Base-by-base conservation (phyloP, 2,329 filamentous ascomycete genomes). In the Colletotrichum sp. region DNA sequence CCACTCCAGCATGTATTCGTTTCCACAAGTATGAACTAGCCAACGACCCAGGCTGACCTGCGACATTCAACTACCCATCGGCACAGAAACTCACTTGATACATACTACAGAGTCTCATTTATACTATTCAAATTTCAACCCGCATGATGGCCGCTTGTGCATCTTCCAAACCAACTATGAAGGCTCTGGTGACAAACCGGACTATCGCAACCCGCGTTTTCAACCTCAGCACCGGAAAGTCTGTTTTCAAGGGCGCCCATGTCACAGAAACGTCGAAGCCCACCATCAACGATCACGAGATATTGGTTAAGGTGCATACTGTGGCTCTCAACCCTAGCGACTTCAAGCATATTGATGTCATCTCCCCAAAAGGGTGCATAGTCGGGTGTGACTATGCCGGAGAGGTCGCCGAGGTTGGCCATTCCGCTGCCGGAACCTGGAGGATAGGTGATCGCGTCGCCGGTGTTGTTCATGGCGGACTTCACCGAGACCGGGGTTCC, bases 311-410 rank as follows among this genome's bases (percentile, higher is more conserved):
- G 60, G 81, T 82, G 67, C 78, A 76, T 27, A 79, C 81, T 6
- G 79, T 84, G 9, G 82, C 82, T 11, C 78, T 84, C n/a, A 84
- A 84, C 80, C 74, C 80, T 76, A 72, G 82, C 15, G 83, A 85
- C 73, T 81, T 79, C 60, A 83, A 84, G 78, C 78, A 77, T 65
- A 76, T 85, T 66, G 71, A 82, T 64, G 19, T 61, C 22, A 61
- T 84, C 59, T 82, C 79, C 7, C 82, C 81, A 13, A 81, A 81
- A 1, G 77, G 71, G 16, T 77, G 70, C 68, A 80, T 83, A 48
- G 71, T 82, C 69, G 73, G 85, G 1, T 78, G 77, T 28, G 84
- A 81, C 77, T 81, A 80, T 52, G 80, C 85, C 1, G 84, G 85
- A 4, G 80, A 79, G 11, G 81, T 86, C 7, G 79, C 80, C 6